Evolutionary conservation across 1,139 yeast species (phyloP), one percentile per base, ranked within the genome.

Genomic region (Tardiomyces depauwii): DNA sequence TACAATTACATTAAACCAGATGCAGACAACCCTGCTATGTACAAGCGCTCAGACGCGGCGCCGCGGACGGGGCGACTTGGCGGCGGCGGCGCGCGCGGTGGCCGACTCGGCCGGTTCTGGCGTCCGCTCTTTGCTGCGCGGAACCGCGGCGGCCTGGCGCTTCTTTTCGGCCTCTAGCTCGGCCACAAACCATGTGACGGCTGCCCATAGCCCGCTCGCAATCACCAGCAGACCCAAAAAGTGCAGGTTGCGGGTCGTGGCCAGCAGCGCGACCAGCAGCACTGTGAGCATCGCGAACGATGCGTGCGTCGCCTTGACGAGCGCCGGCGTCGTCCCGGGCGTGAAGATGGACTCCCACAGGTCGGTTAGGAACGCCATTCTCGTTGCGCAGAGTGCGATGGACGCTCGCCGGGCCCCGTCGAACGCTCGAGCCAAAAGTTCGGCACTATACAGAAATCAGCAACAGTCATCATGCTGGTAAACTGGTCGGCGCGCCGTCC

Each of bases 261-360:
- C 73, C 23, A 85, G 73, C 64, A 89, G 74, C 47, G 71, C 66
- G 1, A 68, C 52, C 53, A 89, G 71, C 1, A 89, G 71, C 9
- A 65, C 36, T 14, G 74, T 59, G 48, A 85, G 68, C 11, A 78
- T 67, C 1, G 71, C 67, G 57, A 85, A 85, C 1, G 91, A 78
- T 1, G 66, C 70, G 57, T 85, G 93, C 0, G 93, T 84, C 10
- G 97, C 96, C 40, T 74, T 72, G 16, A 88, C 71, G 45, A 91
- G 72, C 0, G 94, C 88, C 0, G 96, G 96, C 0, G 91, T 77
- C 0, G 95, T 78, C 1, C 98, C 98, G 1, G 97, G 97, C n/a
- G 89, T 82, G 64, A 89, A 83, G 28, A 91, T 77, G 7, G 95
- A 83, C 50, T 83, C 81, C 96, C 97, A 89, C 43, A 91, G 73